These are phyloP conservation scores for Colletotrichum agaves DNA, from an alignment of 2,329 filamentous ascomycete genomes.

Conservation along the genomic window DNA sequence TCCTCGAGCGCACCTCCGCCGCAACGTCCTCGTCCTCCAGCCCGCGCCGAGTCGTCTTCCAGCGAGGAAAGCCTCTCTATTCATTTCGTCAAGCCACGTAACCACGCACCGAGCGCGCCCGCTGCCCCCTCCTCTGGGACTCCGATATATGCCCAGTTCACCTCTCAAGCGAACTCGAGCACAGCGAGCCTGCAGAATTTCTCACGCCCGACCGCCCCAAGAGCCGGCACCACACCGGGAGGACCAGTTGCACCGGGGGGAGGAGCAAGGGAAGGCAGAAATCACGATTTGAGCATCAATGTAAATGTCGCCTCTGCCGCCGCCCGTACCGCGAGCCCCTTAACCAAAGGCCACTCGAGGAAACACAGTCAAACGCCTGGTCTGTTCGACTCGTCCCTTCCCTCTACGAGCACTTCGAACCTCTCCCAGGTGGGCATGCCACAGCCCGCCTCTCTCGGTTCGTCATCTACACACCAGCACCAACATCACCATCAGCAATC, in stretches of 20 bases:
- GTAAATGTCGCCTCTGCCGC: constrained; percentile 43
- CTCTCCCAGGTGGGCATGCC: constrained; percentile 61
- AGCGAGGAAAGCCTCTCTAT: constrained; percentile 57
- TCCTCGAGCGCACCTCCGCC: constrained; percentile 43
- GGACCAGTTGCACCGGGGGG: constrained; percentile 14
- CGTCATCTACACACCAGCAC: constrained; percentile 25
- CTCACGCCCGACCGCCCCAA: constrained; percentile 61
- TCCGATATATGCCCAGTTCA: constrained; percentile 61
- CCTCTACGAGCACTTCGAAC: constrained; percentile 68
- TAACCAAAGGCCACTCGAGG: constrained; percentile 61
- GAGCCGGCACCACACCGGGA: constrained; percentile 36
- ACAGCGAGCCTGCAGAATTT: constrained; percentile 65
- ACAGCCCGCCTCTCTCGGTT: constrained; percentile 54
- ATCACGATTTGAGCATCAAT: constrained; percentile 14
- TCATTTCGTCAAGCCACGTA: constrained; percentile 58
- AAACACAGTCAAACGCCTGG: constrained; percentile 80
- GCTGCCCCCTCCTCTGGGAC: constrained; percentile 26
- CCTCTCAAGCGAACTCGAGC: constrained; percentile 59
- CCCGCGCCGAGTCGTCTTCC: constrained; percentile 58
- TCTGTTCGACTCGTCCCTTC: constrained; percentile 79
- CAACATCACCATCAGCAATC: constrained; percentile 36
- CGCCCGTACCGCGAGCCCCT: constrained; percentile 44
- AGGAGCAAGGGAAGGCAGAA: constrained; percentile 15
- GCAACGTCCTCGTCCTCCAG: constrained; percentile 47
- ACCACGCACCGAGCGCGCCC: constrained; percentile 37